Conservation (phyloP, 2,329 filamentous ascomycete genomes). For the Sarocladium kiliense region DNA sequence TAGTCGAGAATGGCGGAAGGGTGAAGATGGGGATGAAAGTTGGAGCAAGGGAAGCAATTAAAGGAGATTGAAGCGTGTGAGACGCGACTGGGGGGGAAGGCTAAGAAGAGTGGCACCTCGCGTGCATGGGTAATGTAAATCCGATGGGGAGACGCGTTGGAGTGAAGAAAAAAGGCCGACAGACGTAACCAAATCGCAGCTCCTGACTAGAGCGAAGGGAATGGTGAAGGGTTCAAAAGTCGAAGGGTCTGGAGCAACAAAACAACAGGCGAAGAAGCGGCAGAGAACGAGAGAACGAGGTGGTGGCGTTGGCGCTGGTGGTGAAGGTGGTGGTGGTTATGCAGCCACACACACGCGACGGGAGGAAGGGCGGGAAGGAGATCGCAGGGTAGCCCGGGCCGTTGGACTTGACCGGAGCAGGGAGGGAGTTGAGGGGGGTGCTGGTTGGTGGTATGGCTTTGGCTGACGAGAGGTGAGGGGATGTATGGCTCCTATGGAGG, state of each 20-base stretch:
- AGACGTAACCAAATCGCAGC: background rate
- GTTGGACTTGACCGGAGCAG: background rate
- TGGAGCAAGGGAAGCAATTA: constrained; percentile 6
- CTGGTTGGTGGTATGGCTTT: background rate
- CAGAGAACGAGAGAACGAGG: background rate
- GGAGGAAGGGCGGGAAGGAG: background rate
- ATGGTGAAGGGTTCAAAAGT: background rate
- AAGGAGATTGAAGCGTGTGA: constrained; percentile 9
- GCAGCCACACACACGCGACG: background rate
- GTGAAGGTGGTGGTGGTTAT: background rate
- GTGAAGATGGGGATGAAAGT: background rate
- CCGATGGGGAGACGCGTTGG: background rate
- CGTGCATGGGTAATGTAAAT: constrained; percentile 4
- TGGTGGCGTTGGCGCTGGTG: background rate
- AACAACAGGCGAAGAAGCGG: background rate
- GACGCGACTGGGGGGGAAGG: constrained; percentile 4
- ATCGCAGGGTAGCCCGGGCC: background rate
- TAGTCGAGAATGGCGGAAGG: background rate
- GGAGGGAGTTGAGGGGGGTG: background rate
- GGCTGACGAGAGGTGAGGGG: background rate
- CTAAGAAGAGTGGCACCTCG: constrained; percentile 7
- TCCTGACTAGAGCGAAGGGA: too few relatives aligned
- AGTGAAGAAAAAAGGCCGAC: background rate
- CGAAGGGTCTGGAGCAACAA: background rate
- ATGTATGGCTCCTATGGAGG: too few relatives aligned